Percentiles rank a stretch among this genome's conserved stretches.
phyloP scores from a whole-genome alignment of 371 early-diverging fungal genomes.

The Mucor indicus region DNA sequence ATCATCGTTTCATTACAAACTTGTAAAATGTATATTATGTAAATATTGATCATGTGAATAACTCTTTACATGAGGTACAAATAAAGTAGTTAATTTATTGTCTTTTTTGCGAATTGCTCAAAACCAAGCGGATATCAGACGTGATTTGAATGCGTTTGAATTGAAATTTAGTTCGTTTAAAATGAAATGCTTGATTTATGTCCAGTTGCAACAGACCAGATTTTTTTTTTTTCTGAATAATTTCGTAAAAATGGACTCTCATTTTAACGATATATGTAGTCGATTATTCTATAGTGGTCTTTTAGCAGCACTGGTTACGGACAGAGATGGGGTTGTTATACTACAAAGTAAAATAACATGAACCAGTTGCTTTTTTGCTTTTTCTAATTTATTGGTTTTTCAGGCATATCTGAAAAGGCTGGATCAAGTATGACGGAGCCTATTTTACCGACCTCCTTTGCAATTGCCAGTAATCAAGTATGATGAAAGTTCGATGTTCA shows the following conservation, averaged over 20 bases:
- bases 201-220: too few relatives aligned
- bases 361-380: background rate
- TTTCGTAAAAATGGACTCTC: too few relatives aligned
- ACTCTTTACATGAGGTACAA: too few relatives aligned
- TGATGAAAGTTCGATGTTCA: background rate
- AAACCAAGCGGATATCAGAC: too few relatives aligned
- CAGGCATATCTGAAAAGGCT: conserved; percentile 31
- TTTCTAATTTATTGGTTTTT: background rate
- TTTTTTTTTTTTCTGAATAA: too few relatives aligned
- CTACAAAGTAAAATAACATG: conserved; percentile 42
- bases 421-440: conserved; percentile 28
- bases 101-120: too few relatives aligned
- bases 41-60: background rate
- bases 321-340: conserved; percentile 62
- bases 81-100: too few relatives aligned
- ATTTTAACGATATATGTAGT: conserved; percentile 22
- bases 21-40: background rate
- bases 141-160: too few relatives aligned
- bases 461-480: conserved; percentile 46
- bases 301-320: conserved; percentile 56
- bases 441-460: conserved; percentile 36
- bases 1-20: conserved; percentile 41
- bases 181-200: too few relatives aligned
- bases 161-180: too few relatives aligned
- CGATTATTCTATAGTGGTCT: conserved; percentile 46